Base-by-base conservation (phyloP, 495 filamentous ascomycete species). In the Penicillium samsonianum region DNA sequence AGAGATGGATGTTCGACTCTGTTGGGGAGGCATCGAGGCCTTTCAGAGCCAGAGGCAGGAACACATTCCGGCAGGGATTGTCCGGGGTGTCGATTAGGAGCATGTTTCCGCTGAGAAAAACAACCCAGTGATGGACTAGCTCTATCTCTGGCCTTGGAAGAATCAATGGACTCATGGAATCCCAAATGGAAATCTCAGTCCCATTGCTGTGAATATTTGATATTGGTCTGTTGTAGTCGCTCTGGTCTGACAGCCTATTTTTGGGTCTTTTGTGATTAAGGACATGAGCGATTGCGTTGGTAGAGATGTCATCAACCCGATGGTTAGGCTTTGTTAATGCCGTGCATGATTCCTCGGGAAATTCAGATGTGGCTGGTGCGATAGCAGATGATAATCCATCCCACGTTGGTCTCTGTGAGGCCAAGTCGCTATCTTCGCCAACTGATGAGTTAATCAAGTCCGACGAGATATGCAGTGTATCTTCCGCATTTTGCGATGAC, bases 61-160 rank as follows among this genome's bases (percentile, higher is more conserved):
- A 69, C 1, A 67, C 51, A 16, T 64, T 65, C 4, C 67, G 56
- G 41, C 64, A 67, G 4, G 61, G 57, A 26, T 69, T 69, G 46
- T 67, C 67, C 16, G 64, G 58, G 9, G 56, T 56, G 22, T 69
- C 64, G 9, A 69, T 59, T 11, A 69, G 50, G 0, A 69, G 57
- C 61, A 69, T 67, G 11, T 67, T 67, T 11, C 67, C 64, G 33
- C 64, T 67, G 4, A 69, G 54, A 37, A 69, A 65, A 23, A 67
- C 62, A 10, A 63, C 57, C 67, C 67, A 69, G 47, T 69, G 64
- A 54, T 67, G 67, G 7, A 69, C 28, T 4, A 69, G 48, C 35
- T 69, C 67, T 4, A 54, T 65, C 30, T 69, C 64, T 19, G 61
- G 54, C 47, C 50, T 53, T n/a, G 62, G 59, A 3, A 67, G 50